Evolutionary conservation across 306 rosid genomes (phyloP).

Genomic region (Citrullus mucosospermus): DNA sequence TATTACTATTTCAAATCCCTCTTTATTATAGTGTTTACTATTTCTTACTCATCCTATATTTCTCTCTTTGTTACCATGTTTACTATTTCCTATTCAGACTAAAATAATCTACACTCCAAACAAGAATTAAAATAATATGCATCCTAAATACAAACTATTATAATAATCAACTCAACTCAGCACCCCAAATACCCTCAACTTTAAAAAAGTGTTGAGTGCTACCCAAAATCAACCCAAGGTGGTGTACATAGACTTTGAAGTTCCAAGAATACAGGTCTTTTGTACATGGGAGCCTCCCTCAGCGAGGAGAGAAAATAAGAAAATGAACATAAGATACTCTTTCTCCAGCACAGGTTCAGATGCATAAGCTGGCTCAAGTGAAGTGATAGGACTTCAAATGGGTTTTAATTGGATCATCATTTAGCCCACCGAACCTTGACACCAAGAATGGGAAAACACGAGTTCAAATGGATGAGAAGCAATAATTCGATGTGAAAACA

Average conservation of each 20-base stretch:
- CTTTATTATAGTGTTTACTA: too few relatives aligned
- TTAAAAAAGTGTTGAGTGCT: not conserved
- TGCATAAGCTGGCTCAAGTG: not conserved
- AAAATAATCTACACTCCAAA: too few relatives aligned
- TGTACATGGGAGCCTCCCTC: not conserved
- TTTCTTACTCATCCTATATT: too few relatives aligned
- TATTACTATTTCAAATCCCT: too few relatives aligned
- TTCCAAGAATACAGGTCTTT: not conserved
- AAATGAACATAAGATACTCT: not conserved
- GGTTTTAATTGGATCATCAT: not conserved
- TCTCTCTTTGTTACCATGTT: too few relatives aligned
- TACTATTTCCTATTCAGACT: too few relatives aligned
- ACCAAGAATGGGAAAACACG: not conserved
- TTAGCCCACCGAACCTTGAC: not conserved
- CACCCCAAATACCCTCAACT: not conserved
- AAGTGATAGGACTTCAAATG: not conserved
- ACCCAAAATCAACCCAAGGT: not conserved
- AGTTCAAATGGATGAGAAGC: not conserved
- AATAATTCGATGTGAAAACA: not conserved
- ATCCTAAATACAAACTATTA: too few relatives aligned
- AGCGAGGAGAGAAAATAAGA: not conserved
- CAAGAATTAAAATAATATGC: too few relatives aligned
- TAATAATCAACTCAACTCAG: too few relatives aligned
- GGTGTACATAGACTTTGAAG: not conserved
- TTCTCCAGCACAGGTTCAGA: not conserved